A percentile compares a stretch with the other conserved stretches of the same genome.
These are phyloP conservation scores for Aquanectria penicillioides DNA, from an alignment of 2,329 filamentous ascomycete genomes.

Conservation along the genomic window DNA sequence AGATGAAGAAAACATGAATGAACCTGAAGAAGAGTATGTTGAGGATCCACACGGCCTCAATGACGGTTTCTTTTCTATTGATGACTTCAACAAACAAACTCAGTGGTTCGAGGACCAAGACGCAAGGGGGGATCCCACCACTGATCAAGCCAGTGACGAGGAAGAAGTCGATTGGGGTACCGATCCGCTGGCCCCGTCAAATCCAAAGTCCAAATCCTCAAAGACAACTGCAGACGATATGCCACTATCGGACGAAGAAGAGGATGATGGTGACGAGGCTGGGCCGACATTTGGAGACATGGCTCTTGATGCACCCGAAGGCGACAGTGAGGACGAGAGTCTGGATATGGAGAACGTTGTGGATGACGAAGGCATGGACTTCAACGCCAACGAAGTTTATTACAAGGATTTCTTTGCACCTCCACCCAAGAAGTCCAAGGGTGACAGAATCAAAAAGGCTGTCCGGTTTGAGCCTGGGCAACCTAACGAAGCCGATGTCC, in stretches of 20 bases:
- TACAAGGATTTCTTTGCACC: slow-evolving; percentile 96
- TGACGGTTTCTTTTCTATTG: slow-evolving; percentile 97
- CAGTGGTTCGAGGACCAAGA: slow-evolving; percentile 91
- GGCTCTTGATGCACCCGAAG: slow-evolving; percentile 77
- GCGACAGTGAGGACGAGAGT: slow-evolving; percentile 73
- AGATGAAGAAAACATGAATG: slow-evolving; percentile 47
- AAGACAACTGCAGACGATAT: slow-evolving; percentile 46
- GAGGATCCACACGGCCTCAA: slow-evolving; percentile 85
- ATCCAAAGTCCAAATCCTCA: slow-evolving; percentile 40
- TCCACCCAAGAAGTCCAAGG: slow-evolving; percentile 76
- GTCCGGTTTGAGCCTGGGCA: slow-evolving; percentile 52
- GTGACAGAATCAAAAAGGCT: slow-evolving; percentile 55
- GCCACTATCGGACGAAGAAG: slow-evolving; percentile 49
- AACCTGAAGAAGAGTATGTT: slow-evolving; percentile 57
- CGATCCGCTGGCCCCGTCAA: slow-evolving; percentile 69
- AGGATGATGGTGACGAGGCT: slow-evolving; percentile 76
- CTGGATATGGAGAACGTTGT: slow-evolving; percentile 64
- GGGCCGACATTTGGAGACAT: slow-evolving; percentile 87
- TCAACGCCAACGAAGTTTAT: slow-evolving; percentile 87
- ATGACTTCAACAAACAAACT: slow-evolving; percentile 95
- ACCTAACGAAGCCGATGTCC: slow-evolving; percentile 73
- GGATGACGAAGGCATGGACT: slow-evolving; percentile 65
- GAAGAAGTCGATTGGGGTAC: slow-evolving; percentile 89
- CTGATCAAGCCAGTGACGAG: slow-evolving; percentile 80
- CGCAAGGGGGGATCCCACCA: slow-evolving; percentile 77